Evolutionary conservation across 192 early-diverging fungal genomes (phyloP).

Genomic region (Chytriomyces confervae): DNA sequence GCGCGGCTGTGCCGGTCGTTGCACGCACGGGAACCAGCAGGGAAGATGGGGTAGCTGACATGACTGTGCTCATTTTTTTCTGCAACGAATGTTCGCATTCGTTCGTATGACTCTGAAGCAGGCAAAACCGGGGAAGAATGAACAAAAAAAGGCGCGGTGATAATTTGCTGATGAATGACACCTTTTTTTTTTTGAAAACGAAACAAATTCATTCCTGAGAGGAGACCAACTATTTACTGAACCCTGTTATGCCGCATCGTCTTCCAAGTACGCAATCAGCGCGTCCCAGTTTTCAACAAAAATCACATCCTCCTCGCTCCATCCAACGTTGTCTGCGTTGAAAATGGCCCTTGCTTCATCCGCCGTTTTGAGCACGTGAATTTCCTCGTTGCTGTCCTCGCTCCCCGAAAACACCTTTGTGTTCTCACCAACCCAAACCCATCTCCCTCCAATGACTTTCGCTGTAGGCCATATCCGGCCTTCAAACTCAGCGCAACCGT

Average conservation of each 20-base stretch:
- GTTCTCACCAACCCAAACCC: constrained; percentile 2
- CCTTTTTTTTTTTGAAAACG: too few relatives aligned
- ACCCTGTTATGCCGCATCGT: neutral
- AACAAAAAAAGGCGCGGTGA: too few relatives aligned
- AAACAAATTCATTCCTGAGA: too few relatives aligned
- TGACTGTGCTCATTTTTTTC: too few relatives aligned
- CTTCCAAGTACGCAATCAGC: neutral
- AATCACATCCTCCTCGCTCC: neutral
- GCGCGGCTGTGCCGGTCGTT: too few relatives aligned
- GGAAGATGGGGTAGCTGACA: too few relatives aligned
- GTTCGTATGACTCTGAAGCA: too few relatives aligned
- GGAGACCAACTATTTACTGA: too few relatives aligned
- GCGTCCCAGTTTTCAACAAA: neutral
- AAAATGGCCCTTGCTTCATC: neutral
- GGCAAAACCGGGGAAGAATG: too few relatives aligned
- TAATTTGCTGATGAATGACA: too few relatives aligned
- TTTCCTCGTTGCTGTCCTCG: neutral
- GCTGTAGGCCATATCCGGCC: neutral
- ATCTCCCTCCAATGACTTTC: neutral
- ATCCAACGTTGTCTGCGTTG: neutral
- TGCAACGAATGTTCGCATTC: too few relatives aligned
- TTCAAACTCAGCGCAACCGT: neutral
- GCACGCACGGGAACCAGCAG: too few relatives aligned
- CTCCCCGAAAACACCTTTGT: neutral
- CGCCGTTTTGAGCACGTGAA: neutral